These are phyloP conservation scores for Tulasnella sp. DNA, from an alignment of 768 basidiomycete genomes.

Conservation along the genomic window DNA sequence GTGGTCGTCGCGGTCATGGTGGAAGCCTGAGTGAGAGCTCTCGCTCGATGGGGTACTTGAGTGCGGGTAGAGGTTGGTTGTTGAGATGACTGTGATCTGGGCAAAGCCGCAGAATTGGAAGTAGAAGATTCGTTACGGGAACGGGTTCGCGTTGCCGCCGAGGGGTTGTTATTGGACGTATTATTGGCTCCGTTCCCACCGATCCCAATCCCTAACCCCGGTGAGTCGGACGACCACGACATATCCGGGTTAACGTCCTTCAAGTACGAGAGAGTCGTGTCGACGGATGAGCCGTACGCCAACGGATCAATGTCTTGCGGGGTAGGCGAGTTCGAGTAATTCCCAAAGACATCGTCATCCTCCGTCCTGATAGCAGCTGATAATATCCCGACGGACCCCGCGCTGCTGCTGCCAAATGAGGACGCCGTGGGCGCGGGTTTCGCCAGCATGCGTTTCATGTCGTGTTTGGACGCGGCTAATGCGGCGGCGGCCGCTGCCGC, in stretches of 20 bases:
- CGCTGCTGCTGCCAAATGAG: not conserved
- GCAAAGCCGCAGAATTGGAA: not conserved
- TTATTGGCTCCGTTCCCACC: not conserved
- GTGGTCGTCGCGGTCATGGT: not conserved
- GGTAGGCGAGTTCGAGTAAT: not conserved
- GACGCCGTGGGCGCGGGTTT: not conserved
- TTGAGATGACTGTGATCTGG: not conserved
- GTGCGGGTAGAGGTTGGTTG: not conserved
- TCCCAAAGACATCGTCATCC: not conserved
- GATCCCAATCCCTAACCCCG: not conserved
- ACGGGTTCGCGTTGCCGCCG: not conserved
- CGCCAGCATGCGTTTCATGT: not conserved
- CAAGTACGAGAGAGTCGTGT: not conserved
- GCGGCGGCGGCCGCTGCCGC: not conserved
- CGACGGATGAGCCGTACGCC: not conserved
- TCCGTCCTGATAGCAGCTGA: not conserved
- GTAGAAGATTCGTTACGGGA: not conserved
- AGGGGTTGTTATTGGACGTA: not conserved
- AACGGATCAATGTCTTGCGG: not conserved
- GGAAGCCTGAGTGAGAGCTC: not conserved
- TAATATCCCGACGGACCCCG: not conserved
- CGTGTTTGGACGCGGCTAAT: not conserved
- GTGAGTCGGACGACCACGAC: not conserved
- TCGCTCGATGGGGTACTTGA: not conserved
- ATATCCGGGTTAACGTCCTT: not conserved